Percentiles rank a stretch among this genome's conserved stretches.
phyloP scores from a whole-genome alignment of 2,329 filamentous ascomycete species.

The Sclerotinia borealis region DNA sequence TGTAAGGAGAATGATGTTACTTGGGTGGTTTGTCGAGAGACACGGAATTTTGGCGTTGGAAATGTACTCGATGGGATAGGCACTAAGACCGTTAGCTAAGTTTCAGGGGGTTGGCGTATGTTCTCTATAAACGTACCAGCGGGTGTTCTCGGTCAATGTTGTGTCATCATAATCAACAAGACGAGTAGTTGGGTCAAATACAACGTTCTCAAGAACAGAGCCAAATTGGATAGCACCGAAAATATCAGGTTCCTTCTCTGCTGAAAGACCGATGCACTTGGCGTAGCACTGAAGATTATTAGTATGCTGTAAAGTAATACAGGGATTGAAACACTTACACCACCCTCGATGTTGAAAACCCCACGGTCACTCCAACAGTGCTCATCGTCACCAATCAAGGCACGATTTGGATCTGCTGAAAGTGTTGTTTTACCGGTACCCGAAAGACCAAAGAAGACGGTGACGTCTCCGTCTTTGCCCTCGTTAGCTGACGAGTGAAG shows the following conservation, averaged over 20 bases:
- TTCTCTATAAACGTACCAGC: slow-evolving; percentile 45
- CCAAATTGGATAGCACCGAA: slow-evolving; percentile 93
- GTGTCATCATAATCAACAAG: slow-evolving; percentile 92
- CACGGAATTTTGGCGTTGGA: slow-evolving; percentile 98
- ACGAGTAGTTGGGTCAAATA: slow-evolving; percentile 87
- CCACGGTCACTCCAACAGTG: slow-evolving; percentile 98
- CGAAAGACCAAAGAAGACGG: slow-evolving; percentile 97
- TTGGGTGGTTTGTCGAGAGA: slow-evolving; percentile 77
- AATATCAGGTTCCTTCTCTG: slow-evolving; percentile 98
- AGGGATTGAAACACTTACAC: slow-evolving; percentile 37
- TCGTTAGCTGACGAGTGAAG: slow-evolving; percentile 98
- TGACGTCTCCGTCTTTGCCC: slow-evolving; percentile 89
- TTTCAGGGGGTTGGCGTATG: neutral
- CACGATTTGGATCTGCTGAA: slow-evolving; percentile 93
- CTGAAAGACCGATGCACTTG: slow-evolving; percentile 95
- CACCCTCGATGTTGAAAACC: slow-evolving; percentile 99
- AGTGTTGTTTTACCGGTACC: slow-evolving; percentile 98
- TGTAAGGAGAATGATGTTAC: slow-evolving; percentile 96
- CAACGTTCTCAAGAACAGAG: slow-evolving; percentile 96
- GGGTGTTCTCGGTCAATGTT: slow-evolving; percentile 96
- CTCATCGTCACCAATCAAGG: slow-evolving; percentile 96
- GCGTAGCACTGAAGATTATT: slow-evolving; percentile 66
- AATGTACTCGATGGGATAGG: slow-evolving; percentile 99
- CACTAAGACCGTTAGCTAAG: slow-evolving; percentile 34
- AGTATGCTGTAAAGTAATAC: neutral